Evolutionary conservation across 225 moss, liverwort and hornwort species (phyloP).

Genomic region (Marchantia polymorpha): DNA sequence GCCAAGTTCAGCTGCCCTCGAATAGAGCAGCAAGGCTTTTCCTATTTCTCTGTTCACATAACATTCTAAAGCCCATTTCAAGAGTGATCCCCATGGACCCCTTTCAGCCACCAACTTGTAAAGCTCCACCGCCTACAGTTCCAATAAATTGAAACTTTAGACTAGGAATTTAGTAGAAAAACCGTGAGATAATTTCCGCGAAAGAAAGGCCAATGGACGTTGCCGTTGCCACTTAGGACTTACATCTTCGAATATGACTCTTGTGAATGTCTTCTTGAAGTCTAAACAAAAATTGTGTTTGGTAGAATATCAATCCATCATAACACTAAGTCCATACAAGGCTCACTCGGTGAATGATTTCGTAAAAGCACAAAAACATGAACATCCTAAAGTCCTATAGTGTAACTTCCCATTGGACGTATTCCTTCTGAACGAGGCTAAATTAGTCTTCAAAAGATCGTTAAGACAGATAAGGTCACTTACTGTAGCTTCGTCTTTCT

Average conservation of each 20-base stretch:
- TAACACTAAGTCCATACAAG: not conserved
- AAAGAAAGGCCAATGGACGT: not conserved
- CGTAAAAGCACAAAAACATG: not conserved
- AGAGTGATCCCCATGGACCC: slow-evolving; percentile 92
- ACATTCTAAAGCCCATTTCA: slow-evolving; percentile 87
- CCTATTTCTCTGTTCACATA: slow-evolving; percentile 82
- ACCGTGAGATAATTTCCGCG: not conserved
- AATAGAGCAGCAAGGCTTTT: slow-evolving; percentile 78
- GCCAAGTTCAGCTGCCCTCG: slow-evolving; percentile 90
- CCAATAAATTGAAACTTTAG: not conserved
- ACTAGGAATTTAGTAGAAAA: not conserved
- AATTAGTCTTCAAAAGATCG: not conserved
- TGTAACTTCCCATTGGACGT: no score
- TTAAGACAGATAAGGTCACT: slow-evolving; percentile 14
- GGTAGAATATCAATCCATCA: not conserved
- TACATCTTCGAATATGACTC: no score
- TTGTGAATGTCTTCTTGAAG: no score
- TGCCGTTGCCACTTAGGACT: not conserved
- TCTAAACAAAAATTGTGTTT: no score
- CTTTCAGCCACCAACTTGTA: slow-evolving; percentile 93
- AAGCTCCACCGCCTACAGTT: slow-evolving; percentile 64
- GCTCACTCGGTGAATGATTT: not conserved
- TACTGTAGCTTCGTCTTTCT: slow-evolving; percentile 62
- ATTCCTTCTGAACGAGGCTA: not conserved
- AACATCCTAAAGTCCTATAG: not conserved